A percentile compares a stretch with the other conserved stretches of the same genome.
phyloP scores from a whole-genome alignment of 805 yeast genomes.

The Schizosaccharomyces octosporus region DNA sequence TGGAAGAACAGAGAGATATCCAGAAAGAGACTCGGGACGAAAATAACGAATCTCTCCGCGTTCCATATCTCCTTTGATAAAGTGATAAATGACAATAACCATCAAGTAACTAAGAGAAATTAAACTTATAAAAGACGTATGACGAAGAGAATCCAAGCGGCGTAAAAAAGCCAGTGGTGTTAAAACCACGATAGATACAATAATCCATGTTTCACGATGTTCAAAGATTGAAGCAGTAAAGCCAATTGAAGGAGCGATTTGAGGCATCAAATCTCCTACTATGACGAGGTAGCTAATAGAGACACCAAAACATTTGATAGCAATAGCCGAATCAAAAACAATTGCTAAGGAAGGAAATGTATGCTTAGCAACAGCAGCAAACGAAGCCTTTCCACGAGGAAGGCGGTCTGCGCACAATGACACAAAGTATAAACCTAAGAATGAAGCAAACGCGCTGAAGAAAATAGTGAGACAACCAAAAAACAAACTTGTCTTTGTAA shows the following conservation, averaged over 20 bases:
- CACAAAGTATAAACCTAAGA: constrained; percentile 39
- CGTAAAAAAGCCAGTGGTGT: constrained; percentile 48
- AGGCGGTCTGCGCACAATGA: constrained; percentile 30
- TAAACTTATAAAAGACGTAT: constrained; percentile 64
- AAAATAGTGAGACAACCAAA: constrained; percentile 31
- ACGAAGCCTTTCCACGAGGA: constrained; percentile 37
- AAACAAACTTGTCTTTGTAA: constrained; percentile 34
- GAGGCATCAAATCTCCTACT: constrained; percentile 54
- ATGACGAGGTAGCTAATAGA: constrained; percentile 51
- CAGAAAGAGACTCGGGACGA: constrained; percentile 16
- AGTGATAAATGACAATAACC: constrained; percentile 50
- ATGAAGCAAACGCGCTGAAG: constrained; percentile 40
- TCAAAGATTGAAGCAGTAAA: constrained; percentile 4
- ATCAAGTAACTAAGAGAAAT: constrained; percentile 59
- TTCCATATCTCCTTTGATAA: constrained; percentile 29
- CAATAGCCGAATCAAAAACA: constrained; percentile 47
- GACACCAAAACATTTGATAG: constrained; percentile 59
- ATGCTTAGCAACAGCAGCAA: constrained; percentile 38
- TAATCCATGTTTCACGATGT: constrained; percentile 24
- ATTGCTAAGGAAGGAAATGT: constrained; percentile 48
- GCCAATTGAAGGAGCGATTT: constrained; percentile 10
- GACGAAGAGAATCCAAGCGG: constrained; percentile 57
- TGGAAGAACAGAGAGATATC: constrained; percentile 55
- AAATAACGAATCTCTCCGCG: constrained; percentile 28
- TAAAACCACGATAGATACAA: constrained; percentile 17